A percentile compares a stretch with the other conserved stretches of the same genome.
These are phyloP conservation scores for Coccinonectria pachysandricola DNA, from an alignment of 2,329 filamentous ascomycete genomes.

Conservation along the genomic window DNA sequence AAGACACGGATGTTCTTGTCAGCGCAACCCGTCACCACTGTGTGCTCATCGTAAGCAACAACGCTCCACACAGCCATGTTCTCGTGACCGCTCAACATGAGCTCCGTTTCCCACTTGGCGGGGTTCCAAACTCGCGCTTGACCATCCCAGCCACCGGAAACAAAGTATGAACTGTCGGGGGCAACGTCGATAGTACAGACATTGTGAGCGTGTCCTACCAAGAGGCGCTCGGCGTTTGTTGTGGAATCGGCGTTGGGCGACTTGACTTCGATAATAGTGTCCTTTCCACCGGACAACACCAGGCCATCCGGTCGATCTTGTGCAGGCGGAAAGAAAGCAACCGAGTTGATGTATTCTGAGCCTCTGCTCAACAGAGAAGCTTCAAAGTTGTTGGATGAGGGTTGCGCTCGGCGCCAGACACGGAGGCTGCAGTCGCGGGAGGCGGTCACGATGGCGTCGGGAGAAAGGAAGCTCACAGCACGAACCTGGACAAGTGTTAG, in stretches of 20 bases:
- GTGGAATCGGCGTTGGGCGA: constrained; percentile 55
- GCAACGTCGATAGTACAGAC: constrained; percentile 79
- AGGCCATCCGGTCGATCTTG: constrained; percentile 64
- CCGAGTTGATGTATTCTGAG: constrained; percentile 75
- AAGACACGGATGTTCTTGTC: constrained; percentile 86
- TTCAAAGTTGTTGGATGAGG: constrained; percentile 62
- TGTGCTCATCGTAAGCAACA: constrained; percentile 67
- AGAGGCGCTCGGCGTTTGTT: constrained; percentile 73
- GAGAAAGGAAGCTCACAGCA: constrained; percentile 66
- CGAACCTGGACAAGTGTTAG: constrained; percentile 55
- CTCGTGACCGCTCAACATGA: constrained; percentile 63
- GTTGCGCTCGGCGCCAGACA: constrained; percentile 63
- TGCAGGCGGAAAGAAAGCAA: constrained; percentile 66
- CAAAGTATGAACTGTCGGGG: constrained; percentile 59
- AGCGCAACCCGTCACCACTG: constrained; percentile 82
- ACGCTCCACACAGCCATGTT: constrained; percentile 82
- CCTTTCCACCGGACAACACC: constrained; percentile 78
- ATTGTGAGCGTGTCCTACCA: constrained; percentile 80
- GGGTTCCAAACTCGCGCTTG: constrained; percentile 79
- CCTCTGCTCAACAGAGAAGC: constrained; percentile 69
- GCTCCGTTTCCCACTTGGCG: constrained; percentile 72
- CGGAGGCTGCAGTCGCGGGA: constrained; percentile 88
- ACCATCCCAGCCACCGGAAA: constrained; percentile 91
- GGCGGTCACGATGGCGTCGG: constrained; percentile 67
- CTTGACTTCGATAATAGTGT: constrained; percentile 86